A percentile compares a stretch with the other conserved stretches of the same genome.
These are phyloP conservation scores for Chaetomium tenue DNA, from an alignment of 495 filamentous ascomycete genomes.

Conservation along the genomic window DNA sequence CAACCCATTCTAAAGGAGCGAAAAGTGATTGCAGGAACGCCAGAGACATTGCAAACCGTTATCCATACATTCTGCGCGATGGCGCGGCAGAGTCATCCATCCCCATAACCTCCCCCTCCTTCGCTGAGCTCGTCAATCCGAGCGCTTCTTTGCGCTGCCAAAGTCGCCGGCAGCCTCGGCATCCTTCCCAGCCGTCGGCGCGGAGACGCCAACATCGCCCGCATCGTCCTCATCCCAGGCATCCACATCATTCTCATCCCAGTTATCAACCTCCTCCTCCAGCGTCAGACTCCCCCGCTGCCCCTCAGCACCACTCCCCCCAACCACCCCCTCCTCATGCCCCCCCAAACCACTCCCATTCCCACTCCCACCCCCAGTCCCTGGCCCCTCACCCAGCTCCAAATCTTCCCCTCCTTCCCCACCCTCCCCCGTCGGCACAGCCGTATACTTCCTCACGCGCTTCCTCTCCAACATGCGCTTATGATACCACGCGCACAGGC, in stretches of 20 bases:
- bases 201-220: slow-evolving; percentile 37
- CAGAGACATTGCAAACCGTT: slow-evolving; percentile 16
- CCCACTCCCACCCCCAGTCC: slow-evolving; percentile 34
- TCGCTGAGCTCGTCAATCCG: slow-evolving; percentile 33
- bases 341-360: neutral
- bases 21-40: slow-evolving; percentile 18
- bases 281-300: slow-evolving; percentile 38
- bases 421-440: slow-evolving; percentile 53
- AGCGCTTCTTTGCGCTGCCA: slow-evolving; percentile 39
- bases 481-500: slow-evolving; percentile 85
- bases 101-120: neutral
- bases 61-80: slow-evolving; percentile 21
- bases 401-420: slow-evolving; percentile 54
- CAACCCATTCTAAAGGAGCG: slow-evolving; percentile 15
- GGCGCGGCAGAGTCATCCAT: slow-evolving; percentile 1
- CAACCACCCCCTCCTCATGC: slow-evolving; percentile 41
- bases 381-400: slow-evolving; percentile 56
- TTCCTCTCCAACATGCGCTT: slow-evolving; percentile 91
- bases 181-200: slow-evolving; percentile 22
- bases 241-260: slow-evolving; percentile 78
- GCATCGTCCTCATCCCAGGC: slow-evolving; percentile 67
- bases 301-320: slow-evolving; percentile 24
- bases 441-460: slow-evolving; percentile 67
- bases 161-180: slow-evolving; percentile 23
- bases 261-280: slow-evolving; percentile 76